These are phyloP conservation scores for Fusarium siculi DNA, from an alignment of 2,329 filamentous ascomycete genomes.

Conservation along the genomic window DNA sequence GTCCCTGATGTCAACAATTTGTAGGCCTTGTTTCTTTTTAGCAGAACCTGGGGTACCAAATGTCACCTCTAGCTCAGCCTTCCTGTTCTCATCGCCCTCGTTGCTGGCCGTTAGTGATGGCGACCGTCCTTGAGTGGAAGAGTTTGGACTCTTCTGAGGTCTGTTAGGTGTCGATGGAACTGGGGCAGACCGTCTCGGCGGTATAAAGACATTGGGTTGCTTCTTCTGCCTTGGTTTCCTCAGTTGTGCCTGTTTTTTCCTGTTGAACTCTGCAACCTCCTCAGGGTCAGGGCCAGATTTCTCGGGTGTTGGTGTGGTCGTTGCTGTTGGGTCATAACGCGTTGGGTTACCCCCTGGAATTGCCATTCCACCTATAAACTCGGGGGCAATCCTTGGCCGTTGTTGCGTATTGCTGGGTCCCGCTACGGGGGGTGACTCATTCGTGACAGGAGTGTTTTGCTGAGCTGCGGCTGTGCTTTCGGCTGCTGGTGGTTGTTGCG, in stretches of 20 bases:
- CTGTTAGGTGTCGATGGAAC: not conserved
- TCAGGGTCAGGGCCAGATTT: not conserved
- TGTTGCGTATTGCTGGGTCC: not conserved
- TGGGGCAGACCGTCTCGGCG: not conserved
- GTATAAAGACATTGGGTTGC: conserved; percentile 3
- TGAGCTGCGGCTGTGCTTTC: not conserved
- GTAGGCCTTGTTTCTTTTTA: not conserved
- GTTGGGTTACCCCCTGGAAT: conserved; percentile 25
- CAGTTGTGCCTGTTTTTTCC: not conserved
- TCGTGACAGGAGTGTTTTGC: not conserved
- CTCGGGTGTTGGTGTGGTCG: not conserved
- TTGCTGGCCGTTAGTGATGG: not conserved
- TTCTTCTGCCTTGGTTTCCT: not conserved
- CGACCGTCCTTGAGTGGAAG: not conserved
- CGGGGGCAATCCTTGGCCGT: not conserved
- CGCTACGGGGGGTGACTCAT: not conserved
- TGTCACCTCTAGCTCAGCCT: too few species aligned
- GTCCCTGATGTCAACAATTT: not conserved
- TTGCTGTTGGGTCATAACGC: not conserved
- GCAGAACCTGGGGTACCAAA: not conserved
- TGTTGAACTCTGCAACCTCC: not conserved
- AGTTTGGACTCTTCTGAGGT: not conserved
- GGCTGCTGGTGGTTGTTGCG: not conserved
- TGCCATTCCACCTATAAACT: conserved; percentile 4
- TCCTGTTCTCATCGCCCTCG: not conserved